Base-by-base conservation (phyloP, 2,329 filamentous ascomycete genomes). In the Cadophora luteo-olivacea region DNA sequence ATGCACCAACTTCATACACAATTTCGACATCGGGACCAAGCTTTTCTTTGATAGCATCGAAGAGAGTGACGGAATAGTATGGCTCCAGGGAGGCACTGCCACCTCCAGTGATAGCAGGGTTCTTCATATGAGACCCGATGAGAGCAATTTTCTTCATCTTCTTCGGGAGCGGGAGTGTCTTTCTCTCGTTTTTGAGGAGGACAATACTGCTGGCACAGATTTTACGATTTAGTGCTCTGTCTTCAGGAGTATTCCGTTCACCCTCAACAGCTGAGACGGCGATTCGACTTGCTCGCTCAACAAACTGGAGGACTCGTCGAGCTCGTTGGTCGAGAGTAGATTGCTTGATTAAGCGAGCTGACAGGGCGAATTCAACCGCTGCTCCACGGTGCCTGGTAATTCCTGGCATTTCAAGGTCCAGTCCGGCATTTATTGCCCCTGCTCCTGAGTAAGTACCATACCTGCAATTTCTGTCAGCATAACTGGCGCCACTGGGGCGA, bases 161-260 rank as follows among this genome's bases (percentile, higher is more conserved):
- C 82, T 80, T 63, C 49, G 80, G 78, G 60, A 87, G 77, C 0
- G 89, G 89, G 0, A 91, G 80, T 0, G 86, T 77, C 14, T 80
- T 80, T 4, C 82, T 81, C 25, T 88, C 83, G 70, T 91, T 91
- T 79, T 91, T 90, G 41, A 91, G 79, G 9, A 91, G 82, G 0
- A 91, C 87, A 12, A 90, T 85, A 1, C 85, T 87, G 69, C 89
- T 85, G 0, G 85, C 82, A 5, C 87, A 87, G 2, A 87, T 79
- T 45, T 85, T 81, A 24, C 88, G 82, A 25, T 89, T 83, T 33
- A 89, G 72, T 24, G 70, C 69, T 11, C 75, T 75, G 68, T 77
- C 77, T 71, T 77, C 78, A 45, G 69, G 76, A 25, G 19, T 71
- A 65, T 70, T 68, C n/a, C 64, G 68, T 45, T 69, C 73, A 52